A percentile compares a stretch with the other conserved stretches of the same genome.
Evolutionary conservation across 441 rosid genomes (phyloP).

Genomic region (Euphorbia schlechtendalii): DNA sequence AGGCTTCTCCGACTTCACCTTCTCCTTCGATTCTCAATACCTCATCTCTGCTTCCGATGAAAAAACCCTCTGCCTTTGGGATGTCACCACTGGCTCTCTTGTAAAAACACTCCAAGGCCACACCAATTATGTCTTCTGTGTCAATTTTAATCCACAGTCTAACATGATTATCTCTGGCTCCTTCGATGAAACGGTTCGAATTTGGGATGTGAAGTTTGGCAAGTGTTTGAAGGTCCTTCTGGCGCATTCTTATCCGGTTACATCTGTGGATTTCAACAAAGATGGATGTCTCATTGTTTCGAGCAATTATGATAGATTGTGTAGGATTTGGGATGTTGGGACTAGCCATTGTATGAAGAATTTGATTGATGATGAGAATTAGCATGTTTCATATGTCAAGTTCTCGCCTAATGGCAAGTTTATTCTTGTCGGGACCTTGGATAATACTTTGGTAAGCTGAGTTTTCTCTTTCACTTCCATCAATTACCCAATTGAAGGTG

Average conservation of each 20-base stretch:
- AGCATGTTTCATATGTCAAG: constrained; percentile 79
- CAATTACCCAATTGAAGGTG: neutral
- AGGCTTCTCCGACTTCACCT: constrained; percentile 82
- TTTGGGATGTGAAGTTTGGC: constrained; percentile 88
- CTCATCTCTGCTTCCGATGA: constrained; percentile 90
- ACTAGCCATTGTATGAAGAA: constrained; percentile 87
- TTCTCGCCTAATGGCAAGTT: too few relatives aligned
- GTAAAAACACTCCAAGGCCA: too few relatives aligned
- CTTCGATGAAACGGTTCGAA: constrained; percentile 84
- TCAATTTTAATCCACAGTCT: too few relatives aligned
- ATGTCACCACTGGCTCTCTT: too few relatives aligned
- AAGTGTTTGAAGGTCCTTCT: constrained; percentile 87
- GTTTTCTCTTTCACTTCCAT: too few relatives aligned
- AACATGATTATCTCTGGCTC: too few relatives aligned
- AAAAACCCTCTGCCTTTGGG: constrained; percentile 81
- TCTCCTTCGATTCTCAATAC: constrained; percentile 80
- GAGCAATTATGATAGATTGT: constrained; percentile 91
- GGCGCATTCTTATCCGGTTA: constrained; percentile 82
- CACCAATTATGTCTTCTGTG: too few relatives aligned
- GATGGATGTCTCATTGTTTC: too few relatives aligned
- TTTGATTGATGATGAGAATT: constrained; percentile 82
- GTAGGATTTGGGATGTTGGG: constrained; percentile 83
- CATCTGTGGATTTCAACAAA: constrained; percentile 74
- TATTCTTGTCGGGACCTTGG: too few relatives aligned
- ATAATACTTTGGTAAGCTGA: too few relatives aligned